Evolutionary conservation across 2,329 filamentous ascomycete genomes (phyloP).

Genomic region (Bipolaris cookei): DNA sequence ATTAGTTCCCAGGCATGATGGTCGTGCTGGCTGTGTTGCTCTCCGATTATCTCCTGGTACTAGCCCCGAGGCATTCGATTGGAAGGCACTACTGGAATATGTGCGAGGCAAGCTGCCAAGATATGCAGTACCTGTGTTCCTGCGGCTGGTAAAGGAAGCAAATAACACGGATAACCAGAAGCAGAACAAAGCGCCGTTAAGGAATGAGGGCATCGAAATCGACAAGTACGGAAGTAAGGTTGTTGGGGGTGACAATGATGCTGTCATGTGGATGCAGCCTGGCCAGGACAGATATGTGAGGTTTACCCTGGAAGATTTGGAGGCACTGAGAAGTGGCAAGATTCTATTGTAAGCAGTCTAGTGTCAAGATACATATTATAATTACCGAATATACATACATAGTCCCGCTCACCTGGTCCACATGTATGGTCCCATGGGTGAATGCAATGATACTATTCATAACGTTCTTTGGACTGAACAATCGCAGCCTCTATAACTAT

Average conservation of each 20-base stretch:
- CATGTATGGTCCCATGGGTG: too few species aligned
- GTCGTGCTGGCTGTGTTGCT: constrained; percentile 62
- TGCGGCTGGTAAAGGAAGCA: constrained; percentile 64
- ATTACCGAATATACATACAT: too few species aligned
- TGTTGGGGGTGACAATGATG: constrained; percentile 29
- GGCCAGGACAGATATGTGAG: constrained; percentile 32
- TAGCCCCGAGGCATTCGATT: constrained; percentile 35
- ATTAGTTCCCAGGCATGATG: constrained; percentile 53
- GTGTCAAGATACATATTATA: not conserved
- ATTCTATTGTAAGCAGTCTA: constrained; percentile 12
- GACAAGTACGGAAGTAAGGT: constrained; percentile 41
- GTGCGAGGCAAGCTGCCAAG: constrained; percentile 58
- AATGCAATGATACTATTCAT: too few species aligned
- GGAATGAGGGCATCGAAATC: constrained; percentile 69
- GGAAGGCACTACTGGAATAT: constrained; percentile 32
- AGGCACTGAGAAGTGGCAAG: constrained; percentile 28
- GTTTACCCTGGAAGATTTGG: constrained; percentile 30
- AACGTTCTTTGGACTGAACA: too few species aligned
- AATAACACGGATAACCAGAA: constrained; percentile 76
- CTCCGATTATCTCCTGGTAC: constrained; percentile 59
- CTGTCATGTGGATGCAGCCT: constrained; percentile 38
- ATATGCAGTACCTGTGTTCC: constrained; percentile 77
- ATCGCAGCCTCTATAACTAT: too few species aligned
- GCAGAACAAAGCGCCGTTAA: constrained; percentile 74
- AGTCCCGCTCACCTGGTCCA: too few species aligned